phyloP scores from a whole-genome alignment of 1,284 basidiomycete genomes.

The Pseudozyma tsukubaensis region DNA sequence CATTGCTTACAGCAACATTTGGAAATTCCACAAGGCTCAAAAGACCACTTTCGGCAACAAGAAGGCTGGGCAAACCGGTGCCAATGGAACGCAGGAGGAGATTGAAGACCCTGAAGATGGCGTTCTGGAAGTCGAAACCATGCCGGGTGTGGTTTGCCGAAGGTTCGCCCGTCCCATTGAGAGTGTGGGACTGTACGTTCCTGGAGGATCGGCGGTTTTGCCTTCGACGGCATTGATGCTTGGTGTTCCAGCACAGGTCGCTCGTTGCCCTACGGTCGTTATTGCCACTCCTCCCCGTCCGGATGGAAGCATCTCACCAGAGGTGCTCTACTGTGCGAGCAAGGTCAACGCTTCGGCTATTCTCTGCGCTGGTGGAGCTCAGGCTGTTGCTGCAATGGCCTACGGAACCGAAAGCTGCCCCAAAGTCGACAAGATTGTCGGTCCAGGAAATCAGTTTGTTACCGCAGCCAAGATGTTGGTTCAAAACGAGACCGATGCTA shows the following conservation, averaged over 20 bases:
- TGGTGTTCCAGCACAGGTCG: constrained; percentile 96
- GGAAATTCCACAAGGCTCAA: constrained; percentile 69
- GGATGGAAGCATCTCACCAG: constrained; percentile 66
- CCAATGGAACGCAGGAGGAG: constrained; percentile 10
- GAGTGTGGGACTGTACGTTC: constrained; percentile 95
- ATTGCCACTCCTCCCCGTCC: constrained; percentile 90
- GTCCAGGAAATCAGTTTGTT: constrained; percentile 99
- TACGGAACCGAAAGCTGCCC: constrained; percentile 94
- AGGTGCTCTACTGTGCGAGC: constrained; percentile 67
- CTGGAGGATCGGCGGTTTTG: constrained; percentile 94
- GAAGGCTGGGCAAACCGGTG: constrained; percentile 71
- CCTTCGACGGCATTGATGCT: constrained; percentile 98
- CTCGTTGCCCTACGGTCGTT: constrained; percentile 90
- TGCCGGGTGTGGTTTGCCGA: constrained; percentile 82
- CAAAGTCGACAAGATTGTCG: constrained; percentile 99
- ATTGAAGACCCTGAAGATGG: constrained; percentile 74
- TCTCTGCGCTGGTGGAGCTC: constrained; percentile 82
- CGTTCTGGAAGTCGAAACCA: constrained; percentile 87
- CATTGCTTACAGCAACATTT: constrained; percentile 89
- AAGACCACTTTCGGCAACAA: constrained; percentile 67
- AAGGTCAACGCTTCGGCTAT: constrained; percentile 64
- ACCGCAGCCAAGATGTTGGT: constrained; percentile 99
- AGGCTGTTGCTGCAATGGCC: constrained; percentile 96
- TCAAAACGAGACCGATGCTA: constrained; percentile 96
- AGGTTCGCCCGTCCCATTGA: constrained; percentile 92